phyloP scores from a whole-genome alignment of 331 rosid species.

The Rhamnella rubrinervis region DNA sequence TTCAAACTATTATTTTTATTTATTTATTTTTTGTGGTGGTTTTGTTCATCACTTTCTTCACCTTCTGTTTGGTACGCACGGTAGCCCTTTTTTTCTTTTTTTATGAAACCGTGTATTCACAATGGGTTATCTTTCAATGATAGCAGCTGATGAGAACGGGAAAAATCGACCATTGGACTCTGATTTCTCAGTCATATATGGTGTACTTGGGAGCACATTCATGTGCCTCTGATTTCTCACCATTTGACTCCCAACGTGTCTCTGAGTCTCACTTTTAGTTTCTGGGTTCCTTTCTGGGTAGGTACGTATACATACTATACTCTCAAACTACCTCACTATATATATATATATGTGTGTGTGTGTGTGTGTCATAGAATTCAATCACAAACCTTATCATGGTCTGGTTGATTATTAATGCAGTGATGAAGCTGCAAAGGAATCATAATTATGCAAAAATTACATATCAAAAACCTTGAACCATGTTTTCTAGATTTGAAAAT shows the following conservation, averaged over 20 bases:
- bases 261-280: conserved; percentile 61
- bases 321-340: background rate
- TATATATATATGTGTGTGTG: background rate
- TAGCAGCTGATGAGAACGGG: too few relatives aligned
- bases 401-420: conserved; percentile 24
- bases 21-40: too few relatives aligned
- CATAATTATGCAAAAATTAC: background rate
- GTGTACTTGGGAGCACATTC: conserved; percentile 85
- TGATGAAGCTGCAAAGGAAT: conserved; percentile 49
- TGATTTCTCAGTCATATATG: conserved; percentile 57
- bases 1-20: too few relatives aligned
- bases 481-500: too few relatives aligned
- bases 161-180: too few relatives aligned
- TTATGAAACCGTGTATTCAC: too few relatives aligned
- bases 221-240: conserved; percentile 41
- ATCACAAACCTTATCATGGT: too few relatives aligned
- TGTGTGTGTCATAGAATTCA: background rate
- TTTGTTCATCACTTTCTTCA: too few relatives aligned
- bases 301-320: conserved; percentile 26
- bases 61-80: too few relatives aligned
- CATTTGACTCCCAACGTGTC: conserved; percentile 40
- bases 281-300: conserved; percentile 67
- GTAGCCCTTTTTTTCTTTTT: too few relatives aligned
- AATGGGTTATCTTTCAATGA: too few relatives aligned
- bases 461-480: too few relatives aligned